Base-by-base conservation (phyloP, 148 eudicot genomes). In the Nepenthes mirabilis region DNA sequence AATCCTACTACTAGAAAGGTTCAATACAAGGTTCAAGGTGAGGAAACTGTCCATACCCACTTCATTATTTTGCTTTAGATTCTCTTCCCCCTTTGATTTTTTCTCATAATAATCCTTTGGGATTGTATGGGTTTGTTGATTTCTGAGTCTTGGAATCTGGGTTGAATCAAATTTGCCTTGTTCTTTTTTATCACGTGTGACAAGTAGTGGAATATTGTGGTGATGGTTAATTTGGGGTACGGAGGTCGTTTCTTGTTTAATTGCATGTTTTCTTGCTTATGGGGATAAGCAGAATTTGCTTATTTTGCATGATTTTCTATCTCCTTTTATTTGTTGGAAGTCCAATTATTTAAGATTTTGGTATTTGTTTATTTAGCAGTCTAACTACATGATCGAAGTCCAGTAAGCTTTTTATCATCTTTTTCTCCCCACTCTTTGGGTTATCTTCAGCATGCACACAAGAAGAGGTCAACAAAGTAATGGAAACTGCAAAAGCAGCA, bases 401-500 rank as follows among this genome's bases (percentile, higher is more conserved):
- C 9, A 13, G 60, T 54, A 9, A 45, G 12, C 6, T 47, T 47
- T 10, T 33, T 6, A 6, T 47, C 32, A 33, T 49, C 23, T 3
- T 1, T 52, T 59, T 12, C n/a, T 33, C 50, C 34, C 23, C 23
- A 23, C 23, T 23, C 23, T 23, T 23, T 23, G 43, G 12, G 9
- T 14, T 13, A 2, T n/a, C 63, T 51, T 52, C 37, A 93, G 98
- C 98, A 75, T 93, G 98, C 63, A 85, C 95, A 54, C 98, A 93
- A 79, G 95, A 88, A 77, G 98, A 93, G 80, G 98, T 88, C 13
- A 93, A 93, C 70, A 93, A 88, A 71, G 91, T 85, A 36, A 93
- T 93, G 96, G 98, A 93, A 79, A 56, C 67, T 63, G 72, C 98
- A 10, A 93, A 88, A 78, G 77, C 69, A 2, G 95, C 87, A 2